Conservation (phyloP, 1,284 basidiomycete genomes). For the Trichosporon ovoides region DNA sequence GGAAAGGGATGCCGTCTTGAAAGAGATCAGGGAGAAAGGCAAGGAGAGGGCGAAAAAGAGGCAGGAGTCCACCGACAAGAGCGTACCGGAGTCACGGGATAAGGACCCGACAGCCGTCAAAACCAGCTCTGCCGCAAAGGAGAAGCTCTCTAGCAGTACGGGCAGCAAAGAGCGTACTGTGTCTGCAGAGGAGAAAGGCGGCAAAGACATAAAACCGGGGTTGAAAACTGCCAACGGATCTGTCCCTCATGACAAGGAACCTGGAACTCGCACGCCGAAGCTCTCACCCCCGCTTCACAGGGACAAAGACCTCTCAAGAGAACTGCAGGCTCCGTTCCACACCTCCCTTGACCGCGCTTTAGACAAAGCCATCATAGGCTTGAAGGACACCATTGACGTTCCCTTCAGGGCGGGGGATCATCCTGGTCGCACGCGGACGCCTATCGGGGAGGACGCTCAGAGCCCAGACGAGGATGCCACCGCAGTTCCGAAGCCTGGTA, state of each 20-base stretch:
- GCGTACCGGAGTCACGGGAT: conserved; percentile 11
- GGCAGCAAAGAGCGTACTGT: not conserved
- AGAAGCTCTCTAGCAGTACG: not conserved
- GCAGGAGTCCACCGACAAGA: conserved; percentile 14
- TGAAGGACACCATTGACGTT: not conserved
- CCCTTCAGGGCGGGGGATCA: not conserved
- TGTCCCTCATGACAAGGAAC: not conserved
- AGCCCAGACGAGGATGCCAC: not conserved
- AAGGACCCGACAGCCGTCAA: conserved; percentile 14
- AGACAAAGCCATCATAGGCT: not conserved
- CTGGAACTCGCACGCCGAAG: not conserved
- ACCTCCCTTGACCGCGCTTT: not conserved
- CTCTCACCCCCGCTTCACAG: not conserved
- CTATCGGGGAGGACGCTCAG: not conserved
- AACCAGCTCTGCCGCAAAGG: not conserved
- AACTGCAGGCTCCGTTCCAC: not conserved
- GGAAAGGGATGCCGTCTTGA: conserved; percentile 17
- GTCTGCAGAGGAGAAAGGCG: not conserved
- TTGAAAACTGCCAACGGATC: not conserved
- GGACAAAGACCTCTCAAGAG: not conserved
- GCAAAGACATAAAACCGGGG: not conserved
- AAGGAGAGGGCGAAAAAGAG: conserved; percentile 22
- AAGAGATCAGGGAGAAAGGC: conserved; percentile 19
- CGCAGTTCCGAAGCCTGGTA: not conserved
- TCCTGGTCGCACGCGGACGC: not conserved